A percentile compares a stretch with the other conserved stretches of the same genome.
Evolutionary conservation across 2,329 filamentous ascomycete genomes (phyloP).

Genomic region (Penicillium expansum): DNA sequence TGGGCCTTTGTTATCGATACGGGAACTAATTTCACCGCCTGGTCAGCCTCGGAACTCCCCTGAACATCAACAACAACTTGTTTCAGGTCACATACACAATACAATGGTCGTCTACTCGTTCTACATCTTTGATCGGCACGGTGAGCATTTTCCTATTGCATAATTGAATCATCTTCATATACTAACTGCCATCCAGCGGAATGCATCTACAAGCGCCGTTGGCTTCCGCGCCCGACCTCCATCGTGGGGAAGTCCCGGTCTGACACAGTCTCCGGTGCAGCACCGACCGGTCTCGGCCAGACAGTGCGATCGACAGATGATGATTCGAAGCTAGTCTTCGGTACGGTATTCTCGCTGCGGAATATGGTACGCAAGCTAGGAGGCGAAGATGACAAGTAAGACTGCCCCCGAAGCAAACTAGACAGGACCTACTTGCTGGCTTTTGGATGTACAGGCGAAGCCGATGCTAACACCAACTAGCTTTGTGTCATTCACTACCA

Average conservation of each 20-base stretch:
- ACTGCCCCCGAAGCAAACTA: background rate
- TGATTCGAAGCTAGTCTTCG: conserved; percentile 96
- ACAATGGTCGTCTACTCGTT: conserved; percentile 97
- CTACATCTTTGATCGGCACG: conserved; percentile 98
- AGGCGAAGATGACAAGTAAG: conserved; percentile 75
- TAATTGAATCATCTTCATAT: conserved; percentile 4
- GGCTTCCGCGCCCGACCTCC: conserved; percentile 60
- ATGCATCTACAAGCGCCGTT: conserved; percentile 92
- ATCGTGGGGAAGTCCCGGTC: conserved; percentile 48
- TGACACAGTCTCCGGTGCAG: conserved; percentile 46
- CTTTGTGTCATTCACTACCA: conserved; percentile 91
- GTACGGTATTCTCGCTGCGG: conserved; percentile 90
- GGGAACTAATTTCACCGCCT: conserved; percentile 21
- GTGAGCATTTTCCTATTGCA: conserved; percentile 49
- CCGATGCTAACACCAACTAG: conserved; percentile 41
- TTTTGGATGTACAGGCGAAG: background rate
- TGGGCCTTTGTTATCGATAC: conserved; percentile 16
- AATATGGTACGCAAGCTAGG: conserved; percentile 97
- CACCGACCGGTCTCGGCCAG: conserved; percentile 34
- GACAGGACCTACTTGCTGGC: background rate
- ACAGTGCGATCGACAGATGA: conserved; percentile 61
- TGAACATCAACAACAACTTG: conserved; percentile 20
- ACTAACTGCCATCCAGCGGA: conserved; percentile 61
- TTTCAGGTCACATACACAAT: conserved; percentile 20
- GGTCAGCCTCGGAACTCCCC: conserved; percentile 12